Evolutionary conservation across 306 rosid species (phyloP), one percentile per base, ranked within the genome.

Genomic region (Sechiopsis laciniata): DNA sequence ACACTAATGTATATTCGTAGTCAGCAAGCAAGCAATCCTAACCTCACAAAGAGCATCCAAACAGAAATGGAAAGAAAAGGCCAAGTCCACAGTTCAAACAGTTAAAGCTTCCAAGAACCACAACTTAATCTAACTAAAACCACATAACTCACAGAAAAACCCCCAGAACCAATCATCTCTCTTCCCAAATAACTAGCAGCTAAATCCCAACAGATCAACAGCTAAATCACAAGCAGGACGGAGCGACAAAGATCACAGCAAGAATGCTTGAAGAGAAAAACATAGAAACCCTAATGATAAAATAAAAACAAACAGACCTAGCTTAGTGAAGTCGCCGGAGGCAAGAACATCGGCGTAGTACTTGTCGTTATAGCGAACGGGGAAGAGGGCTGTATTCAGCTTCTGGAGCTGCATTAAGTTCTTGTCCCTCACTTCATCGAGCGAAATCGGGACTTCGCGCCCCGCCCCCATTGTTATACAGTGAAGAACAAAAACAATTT

Each of bases 371-470:
- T 91, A 95, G 64, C 92, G 96, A 74, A 91, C 90, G 3, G 97
- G 97, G 80, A 95, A 95, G 74, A 95, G 89, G 37, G 84, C 91
- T 0, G 85, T 76, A 74, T 94, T 91, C 77, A 95, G 97, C 83
- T 91, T 89, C 88, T 86, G 91, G 74, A 94, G 95, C 87, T 91
- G 97, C 96, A 91, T 89, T 56, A 89, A 54, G 83, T 89, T 91
- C 86, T 95, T 95, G 63, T 94, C 92, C 76, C 91, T 91, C 55
- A 94, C 88, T 12, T 81, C 96, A 22, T 89, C 99, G 0, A 94
- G 95, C 52, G 95, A 85, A 81, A 85, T 81, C 75, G 92, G 87
- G 46, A 83, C 88, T 80, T 86, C 91, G 40, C 90, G 94, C 63
- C 96, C 96, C 61, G 62, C 85, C 76, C 89, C 96, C 97, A 88